Conservation (phyloP, 2,329 filamentous ascomycete genomes). For the Hymenoscyphus albidus region DNA sequence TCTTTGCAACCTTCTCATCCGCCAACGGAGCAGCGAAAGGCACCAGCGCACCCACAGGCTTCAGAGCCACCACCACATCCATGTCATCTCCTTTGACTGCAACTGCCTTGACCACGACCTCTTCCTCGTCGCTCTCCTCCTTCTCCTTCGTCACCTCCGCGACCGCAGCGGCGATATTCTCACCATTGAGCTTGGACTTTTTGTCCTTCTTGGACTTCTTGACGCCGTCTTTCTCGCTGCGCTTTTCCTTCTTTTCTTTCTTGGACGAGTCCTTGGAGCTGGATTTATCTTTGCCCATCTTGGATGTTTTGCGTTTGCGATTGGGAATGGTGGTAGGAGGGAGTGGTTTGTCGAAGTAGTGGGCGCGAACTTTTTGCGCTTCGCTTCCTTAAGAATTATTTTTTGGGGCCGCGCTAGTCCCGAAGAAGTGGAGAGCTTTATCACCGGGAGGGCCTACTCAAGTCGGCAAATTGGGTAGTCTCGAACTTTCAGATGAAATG, state of each 20-base stretch:
- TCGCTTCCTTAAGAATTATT: background rate
- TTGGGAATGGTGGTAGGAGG: slow-evolving; percentile 5
- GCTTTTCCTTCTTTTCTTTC: slow-evolving; percentile 70
- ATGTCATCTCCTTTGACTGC: slow-evolving; percentile 25
- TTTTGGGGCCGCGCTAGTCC: slow-evolving; percentile 8
- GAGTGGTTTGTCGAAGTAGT: background rate
- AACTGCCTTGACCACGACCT: slow-evolving; percentile 36
- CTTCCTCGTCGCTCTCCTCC: slow-evolving; percentile 40
- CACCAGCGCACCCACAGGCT: slow-evolving; percentile 61
- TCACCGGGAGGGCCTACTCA: background rate
- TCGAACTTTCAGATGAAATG: background rate
- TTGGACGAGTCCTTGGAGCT: slow-evolving; percentile 36
- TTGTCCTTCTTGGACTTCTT: slow-evolving; percentile 43
- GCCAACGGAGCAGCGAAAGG: slow-evolving; percentile 80
- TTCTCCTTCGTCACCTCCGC: slow-evolving; percentile 62
- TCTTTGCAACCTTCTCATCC: slow-evolving; percentile 69
- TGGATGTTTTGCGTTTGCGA: slow-evolving; percentile 14
- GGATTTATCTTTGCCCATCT: slow-evolving; percentile 34
- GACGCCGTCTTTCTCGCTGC: slow-evolving; percentile 40
- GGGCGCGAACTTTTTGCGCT: background rate
- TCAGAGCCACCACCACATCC: slow-evolving; percentile 15
- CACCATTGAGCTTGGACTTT: slow-evolving; percentile 40
- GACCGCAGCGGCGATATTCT: slow-evolving; percentile 55
- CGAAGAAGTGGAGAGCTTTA: slow-evolving; percentile 4
- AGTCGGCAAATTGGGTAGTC: background rate